Percentiles rank a stretch among this genome's conserved stretches.
Conservation (phyloP, 495 filamentous ascomycete genomes). For the Annulohypoxylon maeteangense region DNA sequence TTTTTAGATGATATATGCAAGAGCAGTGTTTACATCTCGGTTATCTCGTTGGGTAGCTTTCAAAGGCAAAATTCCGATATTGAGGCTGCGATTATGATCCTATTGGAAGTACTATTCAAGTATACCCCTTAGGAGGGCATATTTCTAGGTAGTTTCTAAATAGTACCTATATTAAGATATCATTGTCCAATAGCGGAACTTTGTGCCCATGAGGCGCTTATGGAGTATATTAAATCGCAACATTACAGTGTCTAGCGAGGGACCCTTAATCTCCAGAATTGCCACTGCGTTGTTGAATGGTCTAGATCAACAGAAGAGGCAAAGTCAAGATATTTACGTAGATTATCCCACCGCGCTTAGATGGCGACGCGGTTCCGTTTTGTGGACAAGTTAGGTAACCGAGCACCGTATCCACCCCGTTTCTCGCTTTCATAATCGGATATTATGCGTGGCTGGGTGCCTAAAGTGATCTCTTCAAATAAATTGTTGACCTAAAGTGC, state of each 20-base stretch:
- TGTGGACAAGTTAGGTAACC: conserved; percentile 19
- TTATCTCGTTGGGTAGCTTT: conserved; percentile 9
- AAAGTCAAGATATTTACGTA: not conserved
- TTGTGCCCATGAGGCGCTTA: conserved; percentile 30
- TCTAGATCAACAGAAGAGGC: conserved; percentile 15
- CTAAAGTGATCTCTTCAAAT: conserved; percentile 37
- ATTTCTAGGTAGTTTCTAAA: not conserved
- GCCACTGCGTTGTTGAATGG: conserved; percentile 2
- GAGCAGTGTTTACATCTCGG: conserved; percentile 16
- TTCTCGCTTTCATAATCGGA: conserved; percentile 10
- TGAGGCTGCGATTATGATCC: not conserved
- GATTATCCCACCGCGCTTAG: conserved; percentile 37
- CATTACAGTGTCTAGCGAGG: conserved; percentile 8
- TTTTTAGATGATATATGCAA: not conserved
- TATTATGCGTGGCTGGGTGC: conserved; percentile 12
- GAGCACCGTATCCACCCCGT: conserved; percentile 1
- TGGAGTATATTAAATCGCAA: conserved; percentile 10
- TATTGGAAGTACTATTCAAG: not conserved
- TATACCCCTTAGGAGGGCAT: not conserved
- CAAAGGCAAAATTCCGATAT: not conserved
- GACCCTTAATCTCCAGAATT: conserved; percentile 20
- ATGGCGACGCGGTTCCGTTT: conserved; percentile 26
- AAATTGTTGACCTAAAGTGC: conserved; percentile 25
- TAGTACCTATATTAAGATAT: conserved; percentile 1
- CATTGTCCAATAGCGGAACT: not conserved